phyloP scores from a whole-genome alignment of 129 eudicot genomes.

The Gnaphalium uliginosum region DNA sequence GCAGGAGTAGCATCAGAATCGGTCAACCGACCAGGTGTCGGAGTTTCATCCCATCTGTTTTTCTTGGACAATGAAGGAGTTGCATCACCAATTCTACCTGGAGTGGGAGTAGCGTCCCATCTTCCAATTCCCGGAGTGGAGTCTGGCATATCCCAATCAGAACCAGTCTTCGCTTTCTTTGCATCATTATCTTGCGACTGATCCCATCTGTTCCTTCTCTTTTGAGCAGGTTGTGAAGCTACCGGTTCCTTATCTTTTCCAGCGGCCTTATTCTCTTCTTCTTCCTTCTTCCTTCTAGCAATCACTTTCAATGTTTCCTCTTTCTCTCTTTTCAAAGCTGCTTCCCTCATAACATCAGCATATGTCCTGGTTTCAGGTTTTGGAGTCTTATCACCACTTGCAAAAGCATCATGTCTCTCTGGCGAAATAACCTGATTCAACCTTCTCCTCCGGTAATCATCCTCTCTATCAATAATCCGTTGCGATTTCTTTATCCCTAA shows the following conservation, averaged over 20 bases:
- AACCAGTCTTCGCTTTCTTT: conserved; percentile 67
- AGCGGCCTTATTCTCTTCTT: conserved; percentile 58
- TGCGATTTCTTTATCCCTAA: conserved; percentile 51
- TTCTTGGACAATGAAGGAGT: conserved; percentile 76
- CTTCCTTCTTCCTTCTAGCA: conserved; percentile 78
- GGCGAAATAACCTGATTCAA: conserved; percentile 81
- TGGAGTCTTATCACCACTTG: conserved; percentile 85
- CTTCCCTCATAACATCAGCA: conserved; percentile 94
- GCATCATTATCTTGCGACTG: conserved; percentile 68
- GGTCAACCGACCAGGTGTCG: conserved; percentile 80
- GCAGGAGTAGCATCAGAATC: conserved; percentile 97
- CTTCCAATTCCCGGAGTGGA: conserved; percentile 96
- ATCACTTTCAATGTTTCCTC: conserved; percentile 74
- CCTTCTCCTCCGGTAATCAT: conserved; percentile 83
- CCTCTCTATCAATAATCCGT: conserved; percentile 78
- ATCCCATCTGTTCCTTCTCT: conserved; percentile 97
- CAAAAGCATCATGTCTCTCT: conserved; percentile 88
- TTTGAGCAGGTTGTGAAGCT: conserved; percentile 53
- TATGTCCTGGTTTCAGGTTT: conserved; percentile 79
- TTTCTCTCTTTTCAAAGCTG: conserved; percentile 73
- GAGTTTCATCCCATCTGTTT: conserved; percentile 99
- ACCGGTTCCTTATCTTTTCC: conserved; percentile 51
- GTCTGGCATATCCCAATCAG: conserved; percentile 98
- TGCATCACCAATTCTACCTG: conserved; percentile 89
- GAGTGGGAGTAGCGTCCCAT: conserved; percentile 99